Evolutionary conservation across 345 rosid genomes (phyloP), one percentile per base, ranked within the genome.

Genomic region (Populus alba): DNA sequence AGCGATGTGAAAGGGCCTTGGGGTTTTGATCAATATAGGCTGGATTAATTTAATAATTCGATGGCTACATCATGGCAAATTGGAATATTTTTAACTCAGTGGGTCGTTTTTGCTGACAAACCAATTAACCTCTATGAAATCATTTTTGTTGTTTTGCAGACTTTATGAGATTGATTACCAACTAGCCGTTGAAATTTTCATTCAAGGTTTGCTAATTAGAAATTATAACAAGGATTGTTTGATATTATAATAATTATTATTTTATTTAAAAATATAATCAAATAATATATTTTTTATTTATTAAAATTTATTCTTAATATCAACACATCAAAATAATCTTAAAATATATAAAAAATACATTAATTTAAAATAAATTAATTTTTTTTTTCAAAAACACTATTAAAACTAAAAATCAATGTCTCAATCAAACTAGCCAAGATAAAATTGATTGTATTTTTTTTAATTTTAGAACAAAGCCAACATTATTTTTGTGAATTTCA

Each of bases 21-120:
- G 77, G 68, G 47, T 76, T 73, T 71, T n/a, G 41, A 43, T 49
- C 29, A 49, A n/a, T 17, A 43, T 67, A n/a, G 72, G 49, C 72
- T 11, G 49, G 8, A 1, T 23, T 59, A 4, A 9, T 23, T 59
- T 59, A n/a, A 59, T 59, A 59, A 10, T 59, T n/a, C 13, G 65
- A 59, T 59, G 47, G 47, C 13, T 13, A 43, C 47, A 43, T 43
- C 47, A 43, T 43, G 15, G 65, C 65, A 23, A 59, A n/a, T 59
- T 59, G 65, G 65, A 59, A 59, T 59, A 59, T 59, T 59, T 59
- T 55, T 59, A 23, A 23, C 65, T 23, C 23, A n/a, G 65, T 23
- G 65, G 65, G 85, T 81, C 72, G 74, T 59, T 75, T 80, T 81
- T 76, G 80, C 83, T 80, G 83, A 82, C 85, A 77, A 82, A n/a